Conservation (phyloP, 1,284 basidiomycete genomes). For the Volvariella volvacea region DNA sequence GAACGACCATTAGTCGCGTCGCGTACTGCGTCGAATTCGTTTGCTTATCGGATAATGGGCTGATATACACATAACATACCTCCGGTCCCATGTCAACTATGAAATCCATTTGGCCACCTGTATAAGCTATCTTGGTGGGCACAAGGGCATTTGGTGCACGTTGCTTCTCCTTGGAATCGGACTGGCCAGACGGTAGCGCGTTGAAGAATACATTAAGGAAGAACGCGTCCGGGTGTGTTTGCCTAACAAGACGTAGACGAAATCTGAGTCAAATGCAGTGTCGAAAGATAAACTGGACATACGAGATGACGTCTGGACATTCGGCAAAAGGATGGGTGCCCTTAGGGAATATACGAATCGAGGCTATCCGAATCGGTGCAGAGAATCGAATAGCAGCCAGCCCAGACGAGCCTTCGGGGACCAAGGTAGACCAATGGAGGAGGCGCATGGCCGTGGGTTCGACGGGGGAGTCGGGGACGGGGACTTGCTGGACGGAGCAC, state of each 20-base stretch:
- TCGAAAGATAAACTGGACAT: constrained; percentile 20
- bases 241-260: constrained; percentile 28
- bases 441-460: constrained; percentile 30
- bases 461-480: background rate
- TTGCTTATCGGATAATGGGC: constrained; percentile 8
- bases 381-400: constrained; percentile 63
- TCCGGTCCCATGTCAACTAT: constrained; percentile 62
- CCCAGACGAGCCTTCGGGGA: constrained; percentile 47
- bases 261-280: background rate
- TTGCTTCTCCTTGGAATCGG: constrained; percentile 44
- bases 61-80: constrained; percentile 29
- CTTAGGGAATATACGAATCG: constrained; percentile 57
- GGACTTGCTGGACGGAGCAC: background rate
- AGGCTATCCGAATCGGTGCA: constrained; percentile 53
- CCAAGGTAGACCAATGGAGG: constrained; percentile 63
- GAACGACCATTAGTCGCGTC: constrained; percentile 73
- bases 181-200: constrained; percentile 33
- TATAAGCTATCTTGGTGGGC: constrained; percentile 65
- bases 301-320: constrained; percentile 58
- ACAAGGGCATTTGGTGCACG: constrained; percentile 60
- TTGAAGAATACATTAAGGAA: constrained; percentile 71
- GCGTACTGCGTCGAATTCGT: constrained; percentile 41
- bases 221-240: constrained; percentile 66
- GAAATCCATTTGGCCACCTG: constrained; percentile 62
- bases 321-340: constrained; percentile 53